Evolutionary conservation across 1,284 basidiomycete species (phyloP).

Genomic region (Coniophora puteana): DNA sequence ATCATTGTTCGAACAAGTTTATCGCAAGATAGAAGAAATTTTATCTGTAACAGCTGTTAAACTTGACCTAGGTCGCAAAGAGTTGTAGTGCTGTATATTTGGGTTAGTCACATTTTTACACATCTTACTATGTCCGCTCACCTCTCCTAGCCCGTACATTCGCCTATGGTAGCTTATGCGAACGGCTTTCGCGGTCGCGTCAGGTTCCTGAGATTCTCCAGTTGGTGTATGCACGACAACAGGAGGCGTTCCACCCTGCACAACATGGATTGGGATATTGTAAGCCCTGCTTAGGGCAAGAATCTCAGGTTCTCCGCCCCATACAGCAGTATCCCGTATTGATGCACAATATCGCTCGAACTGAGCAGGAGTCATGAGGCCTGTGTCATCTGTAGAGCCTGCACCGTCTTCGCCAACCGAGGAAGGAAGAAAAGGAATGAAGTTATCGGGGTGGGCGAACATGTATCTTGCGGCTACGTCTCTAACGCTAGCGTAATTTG

Average conservation of each 20-base stretch:
- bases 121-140: conserved; percentile 33
- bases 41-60: conserved; percentile 38
- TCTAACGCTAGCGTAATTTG: conserved; percentile 62
- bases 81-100: conserved; percentile 78
- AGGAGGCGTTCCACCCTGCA: conserved; percentile 80
- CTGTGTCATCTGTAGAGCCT: conserved; percentile 58
- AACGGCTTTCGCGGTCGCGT: conserved; percentile 45
- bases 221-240: conserved; percentile 79
- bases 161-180: conserved; percentile 88
- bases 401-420: conserved; percentile 72
- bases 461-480: conserved; percentile 81
- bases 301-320: conserved; percentile 99
- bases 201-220: conserved; percentile 27
- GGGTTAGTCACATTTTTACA: conserved; percentile 5
- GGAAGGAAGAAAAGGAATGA: conserved; percentile 90
- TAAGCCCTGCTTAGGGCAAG: conserved; percentile 86
- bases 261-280: conserved; percentile 85
- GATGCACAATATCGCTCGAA: conserved; percentile 79
- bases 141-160: conserved; percentile 94
- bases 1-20: no score
- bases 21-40: conserved; percentile 35
- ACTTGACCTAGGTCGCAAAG: conserved; percentile 56
- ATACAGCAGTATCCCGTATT: conserved; percentile 82
- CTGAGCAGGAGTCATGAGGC: conserved; percentile 68
- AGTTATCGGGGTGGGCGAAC: conserved; percentile 81